Evolutionary conservation across 2,329 filamentous ascomycete species (phyloP).

Genomic region (Hymenoscyphus repandus): DNA sequence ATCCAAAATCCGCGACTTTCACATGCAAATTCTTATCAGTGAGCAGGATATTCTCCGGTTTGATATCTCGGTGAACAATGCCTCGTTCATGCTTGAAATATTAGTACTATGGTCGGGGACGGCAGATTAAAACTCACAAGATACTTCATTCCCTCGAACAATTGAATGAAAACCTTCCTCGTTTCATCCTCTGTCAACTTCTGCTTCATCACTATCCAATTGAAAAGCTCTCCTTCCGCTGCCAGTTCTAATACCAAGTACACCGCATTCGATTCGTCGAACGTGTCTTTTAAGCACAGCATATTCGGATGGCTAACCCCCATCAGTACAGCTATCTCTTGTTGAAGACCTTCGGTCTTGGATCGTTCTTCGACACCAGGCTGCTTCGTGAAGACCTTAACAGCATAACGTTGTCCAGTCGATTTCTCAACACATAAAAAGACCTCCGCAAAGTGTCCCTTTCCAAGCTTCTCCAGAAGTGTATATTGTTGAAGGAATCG

Average conservation of each 20-base stretch:
- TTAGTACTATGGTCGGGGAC: slow-evolving; percentile 26
- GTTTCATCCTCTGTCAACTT: slow-evolving; percentile 82
- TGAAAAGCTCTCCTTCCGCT: slow-evolving; percentile 91
- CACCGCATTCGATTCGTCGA: slow-evolving; percentile 84
- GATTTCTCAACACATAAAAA: slow-evolving; percentile 85
- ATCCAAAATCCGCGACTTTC: slow-evolving; percentile 92
- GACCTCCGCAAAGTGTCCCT: slow-evolving; percentile 92
- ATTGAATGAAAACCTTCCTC: slow-evolving; percentile 80
- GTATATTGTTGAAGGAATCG: slow-evolving; percentile 83
- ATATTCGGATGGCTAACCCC: slow-evolving; percentile 93
- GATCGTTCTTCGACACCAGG: slow-evolving; percentile 76
- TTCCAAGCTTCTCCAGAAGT: slow-evolving; percentile 78
- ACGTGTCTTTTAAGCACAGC: slow-evolving; percentile 89
- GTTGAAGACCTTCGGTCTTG: slow-evolving; percentile 80
- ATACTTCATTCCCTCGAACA: slow-evolving; percentile 94
- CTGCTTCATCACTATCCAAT: slow-evolving; percentile 85
- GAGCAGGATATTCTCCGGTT: slow-evolving; percentile 60
- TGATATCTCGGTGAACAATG: slow-evolving; percentile 93
- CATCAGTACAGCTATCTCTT: slow-evolving; percentile 96
- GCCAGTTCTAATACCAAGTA: slow-evolving; percentile 90
- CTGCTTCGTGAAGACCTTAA: slow-evolving; percentile 90
- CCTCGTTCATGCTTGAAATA: slow-evolving; percentile 78
- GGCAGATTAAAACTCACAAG: slow-evolving; percentile 54
- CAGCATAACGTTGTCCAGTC: slow-evolving; percentile 77
- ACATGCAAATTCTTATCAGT: slow-evolving; percentile 79